Base-by-base conservation (phyloP, 371 early-diverging fungal species). In the Apophysomyces sp. region DNA sequence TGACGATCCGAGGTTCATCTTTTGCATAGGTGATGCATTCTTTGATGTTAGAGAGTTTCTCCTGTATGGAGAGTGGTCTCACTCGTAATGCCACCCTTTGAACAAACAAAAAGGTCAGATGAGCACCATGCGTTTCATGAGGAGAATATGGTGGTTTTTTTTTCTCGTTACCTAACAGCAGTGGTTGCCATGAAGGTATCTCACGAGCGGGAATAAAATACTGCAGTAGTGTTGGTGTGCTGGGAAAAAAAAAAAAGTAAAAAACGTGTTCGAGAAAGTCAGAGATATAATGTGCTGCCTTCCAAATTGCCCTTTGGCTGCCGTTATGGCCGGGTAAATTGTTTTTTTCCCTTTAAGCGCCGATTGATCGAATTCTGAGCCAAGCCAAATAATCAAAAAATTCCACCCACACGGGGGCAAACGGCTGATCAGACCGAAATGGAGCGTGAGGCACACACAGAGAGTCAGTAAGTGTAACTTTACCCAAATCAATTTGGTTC, bases 81-180 rank as follows among this genome's bases (percentile, higher is more conserved):
- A 91, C 81, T 58, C 93, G 82, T 44, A 93, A 77, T n/a, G 89
- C 92, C 49, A 91, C 56, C 44, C 44, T 55, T 53, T 36, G 30
- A 21, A 44, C 28, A 29, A n/a, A 4, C 13, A 26, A 32, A 27
- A n/a, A 9, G 32, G 55, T 56, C 57, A 27, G 57, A 32, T 52
- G 52, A 60, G 15, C 29, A 29, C 3, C 54, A 18, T 26, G 54
- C 12, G 54, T 28, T 15, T 32, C 54, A 53, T 32, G 27, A 26
- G n/a, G 24, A 49, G n/a, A 24, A 8, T 18, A 51, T 28, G 36
- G 18, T 8, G n/a, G n/a, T n/a, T n/a, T n/a, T n/a, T n/a, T n/a
- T n/a, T n/a, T n/a, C n/a, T n/a, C 39, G 29, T 9, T 69, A 71
- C 67, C 59, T 67, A 40, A 67, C 67, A 55, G 59, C 49, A n/a